phyloP scores from a whole-genome alignment of 2,329 filamentous ascomycete species.

The Cladorrhinum sp. region DNA sequence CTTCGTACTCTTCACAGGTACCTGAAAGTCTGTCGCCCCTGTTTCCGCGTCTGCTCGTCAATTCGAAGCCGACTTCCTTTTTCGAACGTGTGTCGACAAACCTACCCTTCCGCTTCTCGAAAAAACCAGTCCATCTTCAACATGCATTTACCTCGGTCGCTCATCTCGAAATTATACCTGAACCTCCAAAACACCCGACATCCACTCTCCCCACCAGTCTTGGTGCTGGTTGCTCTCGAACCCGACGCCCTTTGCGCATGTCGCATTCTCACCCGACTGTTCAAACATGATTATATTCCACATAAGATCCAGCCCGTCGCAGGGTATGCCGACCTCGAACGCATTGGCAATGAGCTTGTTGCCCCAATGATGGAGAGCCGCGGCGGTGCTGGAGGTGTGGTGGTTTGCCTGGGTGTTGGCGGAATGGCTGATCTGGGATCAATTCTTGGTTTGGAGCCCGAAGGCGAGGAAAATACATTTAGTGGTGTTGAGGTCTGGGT shows the following conservation, averaged over 20 bases:
- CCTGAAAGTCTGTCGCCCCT: neutral
- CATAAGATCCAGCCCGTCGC: slow-evolving; percentile 96
- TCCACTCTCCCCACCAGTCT: slow-evolving; percentile 83
- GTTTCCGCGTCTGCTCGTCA: neutral
- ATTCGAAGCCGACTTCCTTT: neutral
- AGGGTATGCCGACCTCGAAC: slow-evolving; percentile 85
- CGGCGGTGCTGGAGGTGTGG: slow-evolving; percentile 82
- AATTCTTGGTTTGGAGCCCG: slow-evolving; percentile 69
- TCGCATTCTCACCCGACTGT: slow-evolving; percentile 85
- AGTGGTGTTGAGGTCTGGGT: slow-evolving; percentile 94
- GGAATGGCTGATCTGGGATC: slow-evolving; percentile 85
- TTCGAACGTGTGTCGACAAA: no score
- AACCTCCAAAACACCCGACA: slow-evolving; percentile 85
- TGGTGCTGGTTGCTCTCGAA: slow-evolving; percentile 89
- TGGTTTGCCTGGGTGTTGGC: slow-evolving; percentile 89
- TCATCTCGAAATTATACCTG: slow-evolving; percentile 87
- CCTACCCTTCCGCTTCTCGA: neutral
- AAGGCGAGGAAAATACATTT: slow-evolving; percentile 64
- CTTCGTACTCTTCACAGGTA: neutral
- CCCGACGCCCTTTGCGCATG: slow-evolving; percentile 94
- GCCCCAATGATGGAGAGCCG: slow-evolving; percentile 80
- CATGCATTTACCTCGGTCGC: slow-evolving; percentile 92
- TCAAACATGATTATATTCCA: slow-evolving; percentile 95
- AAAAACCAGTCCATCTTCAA: slow-evolving; percentile 15
- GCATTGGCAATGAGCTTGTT: slow-evolving; percentile 74